phyloP scores from a whole-genome alignment of 257 asterid species.

The Solanum pennellii region DNA sequence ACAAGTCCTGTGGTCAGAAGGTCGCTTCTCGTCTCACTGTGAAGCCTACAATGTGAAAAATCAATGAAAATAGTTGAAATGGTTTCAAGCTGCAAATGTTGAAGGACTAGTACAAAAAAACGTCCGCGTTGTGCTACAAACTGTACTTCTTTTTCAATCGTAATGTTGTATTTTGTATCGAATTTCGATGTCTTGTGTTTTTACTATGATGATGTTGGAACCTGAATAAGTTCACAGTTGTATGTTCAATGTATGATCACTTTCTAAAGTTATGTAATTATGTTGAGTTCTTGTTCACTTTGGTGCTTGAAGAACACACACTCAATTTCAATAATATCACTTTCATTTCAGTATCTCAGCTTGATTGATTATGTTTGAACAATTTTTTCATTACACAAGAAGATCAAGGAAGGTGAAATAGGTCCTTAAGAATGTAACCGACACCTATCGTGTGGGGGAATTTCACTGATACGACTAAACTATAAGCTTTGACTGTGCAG shows the following conservation, averaged over 20 bases:
- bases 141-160: background rate
- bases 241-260: background rate
- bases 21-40: conserved; percentile 9
- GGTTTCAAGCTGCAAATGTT: background rate
- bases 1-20: conserved; percentile 10
- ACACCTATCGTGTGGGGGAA: too few species aligned
- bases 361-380: background rate
- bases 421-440: background rate
- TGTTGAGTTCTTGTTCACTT: background rate
- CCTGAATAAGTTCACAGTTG: background rate
- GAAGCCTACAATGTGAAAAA: conserved; percentile 3
- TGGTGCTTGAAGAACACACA: background rate
- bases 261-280: background rate
- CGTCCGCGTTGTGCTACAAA: background rate
- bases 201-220: background rate
- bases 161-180: background rate
- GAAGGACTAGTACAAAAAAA: background rate
- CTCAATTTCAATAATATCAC: background rate
- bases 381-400: background rate
- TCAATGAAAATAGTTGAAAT: background rate
- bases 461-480: background rate
- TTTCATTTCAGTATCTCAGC: background rate
- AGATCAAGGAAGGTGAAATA: background rate
- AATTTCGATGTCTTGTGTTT: background rate
- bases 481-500: background rate